Conservation (phyloP, 2,329 filamentous ascomycete species). For the Colletotrichum spinosum region DNA sequence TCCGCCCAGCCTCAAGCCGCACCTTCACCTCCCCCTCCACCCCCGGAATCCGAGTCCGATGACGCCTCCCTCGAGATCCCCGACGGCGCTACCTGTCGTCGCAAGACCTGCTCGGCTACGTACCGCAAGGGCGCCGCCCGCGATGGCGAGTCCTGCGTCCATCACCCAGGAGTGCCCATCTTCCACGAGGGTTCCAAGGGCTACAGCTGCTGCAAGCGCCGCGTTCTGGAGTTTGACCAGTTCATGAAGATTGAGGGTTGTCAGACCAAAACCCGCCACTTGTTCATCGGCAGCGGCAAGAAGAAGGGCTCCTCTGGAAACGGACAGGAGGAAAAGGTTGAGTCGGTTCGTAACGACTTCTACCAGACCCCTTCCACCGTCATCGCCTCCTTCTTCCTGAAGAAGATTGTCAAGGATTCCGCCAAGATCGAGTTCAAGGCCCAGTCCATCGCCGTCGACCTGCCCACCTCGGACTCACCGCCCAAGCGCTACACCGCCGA, state of each 20-base stretch:
- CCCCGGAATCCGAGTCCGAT: conserved; percentile 87
- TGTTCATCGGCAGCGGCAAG: conserved; percentile 84
- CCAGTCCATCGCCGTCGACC: conserved; percentile 77
- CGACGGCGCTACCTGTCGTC: conserved; percentile 79
- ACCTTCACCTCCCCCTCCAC: conserved; percentile 67
- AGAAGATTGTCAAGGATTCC: conserved; percentile 90
- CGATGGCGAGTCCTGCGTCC: conserved; percentile 81
- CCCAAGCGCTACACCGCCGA: conserved; percentile 82
- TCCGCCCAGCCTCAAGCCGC: conserved; percentile 54
- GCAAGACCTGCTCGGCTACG: conserved; percentile 76
- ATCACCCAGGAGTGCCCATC: conserved; percentile 90
- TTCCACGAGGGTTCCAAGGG: conserved; percentile 99
- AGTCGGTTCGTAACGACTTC: conserved; percentile 88
- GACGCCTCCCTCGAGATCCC: conserved; percentile 81
- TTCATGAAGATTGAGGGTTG: conserved; percentile 97
- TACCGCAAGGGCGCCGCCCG: conserved; percentile 72
- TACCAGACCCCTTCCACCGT: conserved; percentile 91
- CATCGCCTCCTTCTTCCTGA: conserved; percentile 93
- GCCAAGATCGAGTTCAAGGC: conserved; percentile 78
- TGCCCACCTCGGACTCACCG: conserved; percentile 82
- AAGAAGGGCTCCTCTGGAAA: conserved; percentile 66
- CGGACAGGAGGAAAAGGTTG: conserved; percentile 78
- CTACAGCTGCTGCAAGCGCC: conserved; percentile 95
- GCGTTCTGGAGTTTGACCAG: conserved; percentile 96
- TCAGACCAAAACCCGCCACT: conserved; percentile 81